Base-by-base conservation (phyloP, 495 filamentous ascomycete genomes). In the Schizothecium vesticola region DNA sequence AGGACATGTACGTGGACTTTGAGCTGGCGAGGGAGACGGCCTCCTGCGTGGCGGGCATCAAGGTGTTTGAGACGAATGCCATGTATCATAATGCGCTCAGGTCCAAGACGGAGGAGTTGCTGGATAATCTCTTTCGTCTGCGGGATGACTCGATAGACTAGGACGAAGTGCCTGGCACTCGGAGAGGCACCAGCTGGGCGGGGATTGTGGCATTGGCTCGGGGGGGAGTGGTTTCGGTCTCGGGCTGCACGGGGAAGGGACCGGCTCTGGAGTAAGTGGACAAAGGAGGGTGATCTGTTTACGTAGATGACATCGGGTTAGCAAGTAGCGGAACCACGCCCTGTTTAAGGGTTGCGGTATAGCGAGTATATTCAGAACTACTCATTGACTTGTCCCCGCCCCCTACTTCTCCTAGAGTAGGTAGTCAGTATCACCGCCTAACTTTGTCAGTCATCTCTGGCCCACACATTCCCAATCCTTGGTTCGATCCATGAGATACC, bases 1-100 rank as follows among this genome's bases (percentile, higher is more conserved):
- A 97, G 66, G 94, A 98, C 77, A 97, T 98, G 93, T 97, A 96
- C 72, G 94, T 98, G 31, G 89, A 94, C 70, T 91, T 85, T 69
- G 88, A 89, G 25, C 76, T 92, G 11, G 86, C 91, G 0, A 80
- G 86, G 66, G 89, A 88, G 69, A 95, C 94, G 26, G 93, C 91
- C 13, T 76, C 80, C 29, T 87, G 87, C 79, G 91, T 98, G 75
- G 88, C 86, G 75, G 89, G 88, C 0, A 89, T 86, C 71, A 92
- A 93, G 80, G 89, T 89, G 57, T 92, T 89, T 69, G 86, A 95
- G 73, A 97, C 93, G 67, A 97, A 96, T 75, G 80, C 82, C 21
- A 84, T 96, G 84, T 93, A 94, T 70, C 94, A 98, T 75, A 89
- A 96, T 71, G 95, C 90, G 0, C 68, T 97, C 25, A 81, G 92